A percentile compares a stretch with the other conserved stretches of the same genome.
These are phyloP conservation scores for Daldinia sp. DNA, from an alignment of 2,329 filamentous ascomycete species.

Conservation along the genomic window DNA sequence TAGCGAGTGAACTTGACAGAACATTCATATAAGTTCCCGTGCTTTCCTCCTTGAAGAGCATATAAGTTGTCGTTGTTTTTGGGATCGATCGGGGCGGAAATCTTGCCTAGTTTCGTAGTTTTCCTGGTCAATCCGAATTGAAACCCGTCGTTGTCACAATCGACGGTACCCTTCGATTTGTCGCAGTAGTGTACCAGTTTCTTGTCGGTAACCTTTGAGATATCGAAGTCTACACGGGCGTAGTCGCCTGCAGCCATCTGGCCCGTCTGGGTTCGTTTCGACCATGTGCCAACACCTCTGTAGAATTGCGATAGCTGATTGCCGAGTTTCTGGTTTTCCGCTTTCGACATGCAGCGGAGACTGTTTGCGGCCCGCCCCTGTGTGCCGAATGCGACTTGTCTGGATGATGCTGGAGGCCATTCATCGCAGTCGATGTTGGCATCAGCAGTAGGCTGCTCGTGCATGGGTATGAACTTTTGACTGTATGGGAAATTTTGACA, in stretches of 20 bases:
- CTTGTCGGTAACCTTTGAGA: neutral
- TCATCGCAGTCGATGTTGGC: too few species aligned
- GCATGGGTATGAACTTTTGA: neutral
- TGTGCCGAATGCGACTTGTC: neutral
- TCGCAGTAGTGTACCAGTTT: neutral
- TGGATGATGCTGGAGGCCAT: neutral
- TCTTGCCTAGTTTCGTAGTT: neutral
- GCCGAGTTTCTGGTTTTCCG: neutral
- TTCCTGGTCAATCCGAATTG: neutral
- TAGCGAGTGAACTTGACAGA: neutral
- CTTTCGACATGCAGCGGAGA: neutral
- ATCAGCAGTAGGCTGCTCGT: neutral
- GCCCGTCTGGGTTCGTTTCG: neutral
- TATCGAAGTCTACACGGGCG: neutral
- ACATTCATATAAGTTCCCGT: neutral
- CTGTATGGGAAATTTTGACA: neutral
- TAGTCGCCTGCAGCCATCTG: neutral
- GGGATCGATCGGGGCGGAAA: neutral
- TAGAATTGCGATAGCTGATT: neutral
- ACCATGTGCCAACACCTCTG: neutral
- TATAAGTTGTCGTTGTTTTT: neutral
- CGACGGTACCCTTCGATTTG: neutral
- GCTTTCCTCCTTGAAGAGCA: neutral
- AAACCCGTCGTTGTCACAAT: neutral
- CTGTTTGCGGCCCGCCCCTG: neutral